Percentiles rank a stretch among this genome's conserved stretches.
Evolutionary conservation across 192 early-diverging fungal species (phyloP).

Genomic region (Coemansia furcata): DNA sequence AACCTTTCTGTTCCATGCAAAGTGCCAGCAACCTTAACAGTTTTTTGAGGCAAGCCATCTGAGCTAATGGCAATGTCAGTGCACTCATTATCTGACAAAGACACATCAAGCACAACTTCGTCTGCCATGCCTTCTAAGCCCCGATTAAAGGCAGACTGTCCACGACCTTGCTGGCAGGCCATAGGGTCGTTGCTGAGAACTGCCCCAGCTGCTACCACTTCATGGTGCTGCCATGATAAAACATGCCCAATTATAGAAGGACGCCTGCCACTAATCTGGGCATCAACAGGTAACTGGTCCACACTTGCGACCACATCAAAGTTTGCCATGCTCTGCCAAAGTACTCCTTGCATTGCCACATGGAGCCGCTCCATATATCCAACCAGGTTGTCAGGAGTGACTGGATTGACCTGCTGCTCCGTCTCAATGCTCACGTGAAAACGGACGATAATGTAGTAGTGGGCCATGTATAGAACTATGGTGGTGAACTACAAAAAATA

Average conservation of each 20-base stretch:
- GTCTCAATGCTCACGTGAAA: slow-evolving; percentile 11
- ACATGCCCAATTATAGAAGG: not conserved
- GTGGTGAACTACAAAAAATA: slow-evolving; percentile 16
- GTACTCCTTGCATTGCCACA: not conserved
- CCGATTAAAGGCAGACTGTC: not conserved
- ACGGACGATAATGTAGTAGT: slow-evolving; percentile 17
- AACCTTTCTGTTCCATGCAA: not conserved
- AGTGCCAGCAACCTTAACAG: too few species aligned
- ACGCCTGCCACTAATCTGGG: not conserved
- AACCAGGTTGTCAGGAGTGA: slow-evolving; percentile 35
- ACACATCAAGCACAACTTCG: not conserved
- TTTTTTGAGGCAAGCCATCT: not conserved
- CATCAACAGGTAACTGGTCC: not conserved
- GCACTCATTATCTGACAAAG: not conserved
- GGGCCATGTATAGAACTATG: slow-evolving; percentile 27
- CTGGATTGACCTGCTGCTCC: slow-evolving; percentile 27
- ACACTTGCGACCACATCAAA: not conserved
- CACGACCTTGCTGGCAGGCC: not conserved
- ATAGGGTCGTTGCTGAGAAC: not conserved
- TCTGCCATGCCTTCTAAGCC: not conserved
- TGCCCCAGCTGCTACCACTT: not conserved
- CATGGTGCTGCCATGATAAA: not conserved
- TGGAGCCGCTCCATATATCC: slow-evolving; percentile 8
- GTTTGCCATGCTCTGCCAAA: not conserved
- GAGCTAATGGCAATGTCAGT: too few species aligned